These are phyloP conservation scores for Globisporangium uncinulatum DNA, from an alignment of 352 stramenopile genomes.

Conservation along the genomic window DNA sequence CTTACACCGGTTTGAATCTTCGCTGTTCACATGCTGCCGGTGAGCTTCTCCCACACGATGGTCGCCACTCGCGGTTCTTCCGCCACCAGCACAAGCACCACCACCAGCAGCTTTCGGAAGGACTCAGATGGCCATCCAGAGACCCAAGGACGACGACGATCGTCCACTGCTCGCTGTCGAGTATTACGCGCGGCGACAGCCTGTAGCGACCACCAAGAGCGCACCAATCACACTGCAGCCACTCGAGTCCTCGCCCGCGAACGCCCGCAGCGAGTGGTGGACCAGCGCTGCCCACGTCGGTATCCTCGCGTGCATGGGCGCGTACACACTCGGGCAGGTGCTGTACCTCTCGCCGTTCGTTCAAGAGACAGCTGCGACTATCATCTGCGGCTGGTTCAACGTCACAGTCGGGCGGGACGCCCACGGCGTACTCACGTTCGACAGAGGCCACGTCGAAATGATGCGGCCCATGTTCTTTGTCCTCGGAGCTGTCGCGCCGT, in stretches of 20 bases:
- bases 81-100: neutral
- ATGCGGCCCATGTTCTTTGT: constrained; percentile 47
- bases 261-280: neutral
- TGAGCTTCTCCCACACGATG: neutral
- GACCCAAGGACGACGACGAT: neutral
- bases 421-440: constrained; percentile 13
- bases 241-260: constrained; percentile 4
- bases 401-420: constrained; percentile 11
- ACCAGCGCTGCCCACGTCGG: constrained; percentile 20
- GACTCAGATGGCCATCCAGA: neutral
- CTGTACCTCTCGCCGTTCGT: constrained; percentile 36
- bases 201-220: neutral
- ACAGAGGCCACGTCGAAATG: constrained; percentile 47
- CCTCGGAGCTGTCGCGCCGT: constrained; percentile 36
- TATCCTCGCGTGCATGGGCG: constrained; percentile 26
- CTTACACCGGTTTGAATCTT: too few species aligned
- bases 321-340: constrained; percentile 35
- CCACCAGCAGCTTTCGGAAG: neutral
- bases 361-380: constrained; percentile 22
- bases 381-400: constrained; percentile 24
- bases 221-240: neutral
- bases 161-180: neutral
- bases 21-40: neutral
- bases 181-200: too few species aligned
- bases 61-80: neutral